A percentile compares a stretch with the other conserved stretches of the same genome.
phyloP scores from a whole-genome alignment of 768 basidiomycete genomes.

The Mycena filopes region DNA sequence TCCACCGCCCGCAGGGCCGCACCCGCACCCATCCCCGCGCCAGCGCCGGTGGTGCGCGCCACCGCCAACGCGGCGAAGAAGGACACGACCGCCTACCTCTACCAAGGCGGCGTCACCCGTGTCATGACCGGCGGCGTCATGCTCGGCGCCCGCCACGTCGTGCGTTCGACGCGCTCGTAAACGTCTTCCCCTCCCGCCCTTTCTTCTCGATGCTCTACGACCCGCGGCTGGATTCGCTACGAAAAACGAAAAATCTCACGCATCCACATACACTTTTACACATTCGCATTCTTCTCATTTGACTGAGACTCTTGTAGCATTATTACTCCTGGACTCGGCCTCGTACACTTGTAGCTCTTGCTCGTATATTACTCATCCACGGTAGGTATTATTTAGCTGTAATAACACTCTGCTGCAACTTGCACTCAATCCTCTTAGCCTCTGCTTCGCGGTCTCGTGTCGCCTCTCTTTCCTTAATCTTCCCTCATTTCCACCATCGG shows the following conservation, averaged over 20 bases:
- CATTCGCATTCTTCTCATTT: background rate
- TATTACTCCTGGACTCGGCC: background rate
- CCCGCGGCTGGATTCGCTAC: background rate
- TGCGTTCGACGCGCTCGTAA: slow-evolving; percentile 12
- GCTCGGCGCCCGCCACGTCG: slow-evolving; percentile 29
- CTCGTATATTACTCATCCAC: slow-evolving; percentile 9
- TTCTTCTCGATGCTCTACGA: background rate
- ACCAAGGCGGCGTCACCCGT: slow-evolving; percentile 28
- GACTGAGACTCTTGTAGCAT: slow-evolving; percentile 2
- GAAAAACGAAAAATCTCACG: background rate
- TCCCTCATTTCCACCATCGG: too few relatives aligned
- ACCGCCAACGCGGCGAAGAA: background rate
- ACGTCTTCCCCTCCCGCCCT: background rate
- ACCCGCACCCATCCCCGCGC: background rate
- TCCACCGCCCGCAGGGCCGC: background rate
- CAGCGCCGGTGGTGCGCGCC: too few relatives aligned
- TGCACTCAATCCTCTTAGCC: too few relatives aligned
- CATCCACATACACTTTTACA: too few relatives aligned
- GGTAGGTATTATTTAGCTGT: slow-evolving; percentile 12
- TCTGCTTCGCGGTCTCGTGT: too few relatives aligned
- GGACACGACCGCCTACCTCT: slow-evolving; percentile 13
- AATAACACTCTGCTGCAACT: slow-evolving; percentile 8
- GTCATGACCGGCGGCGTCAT: slow-evolving; percentile 37
- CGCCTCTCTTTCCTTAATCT: too few relatives aligned
- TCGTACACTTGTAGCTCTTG: slow-evolving; percentile 1